A percentile compares a stretch with the other conserved stretches of the same genome.
Evolutionary conservation across 2,329 filamentous ascomycete species (phyloP).

Genomic region (Fusarium xylarioides): DNA sequence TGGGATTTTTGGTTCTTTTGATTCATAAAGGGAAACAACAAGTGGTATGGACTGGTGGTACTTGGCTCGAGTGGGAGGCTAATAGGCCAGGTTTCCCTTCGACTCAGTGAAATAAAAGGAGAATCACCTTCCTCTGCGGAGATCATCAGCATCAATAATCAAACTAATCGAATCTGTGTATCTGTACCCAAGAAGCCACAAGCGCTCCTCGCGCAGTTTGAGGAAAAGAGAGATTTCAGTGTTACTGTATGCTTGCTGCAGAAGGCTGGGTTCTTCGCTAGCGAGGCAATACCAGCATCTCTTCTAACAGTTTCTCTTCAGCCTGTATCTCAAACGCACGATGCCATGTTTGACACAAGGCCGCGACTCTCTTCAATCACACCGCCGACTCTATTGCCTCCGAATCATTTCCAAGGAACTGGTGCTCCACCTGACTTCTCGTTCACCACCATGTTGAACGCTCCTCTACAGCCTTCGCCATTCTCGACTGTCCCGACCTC

Average conservation of each 20-base stretch:
- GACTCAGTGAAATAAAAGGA: slow-evolving; percentile 41
- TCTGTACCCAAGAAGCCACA: slow-evolving; percentile 39
- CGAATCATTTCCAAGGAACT: background rate
- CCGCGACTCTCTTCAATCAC: slow-evolving; percentile 44
- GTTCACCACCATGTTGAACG: slow-evolving; percentile 27
- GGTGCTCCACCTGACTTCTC: slow-evolving; percentile 7
- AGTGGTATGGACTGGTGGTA: slow-evolving; percentile 35
- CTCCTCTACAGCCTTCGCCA: background rate
- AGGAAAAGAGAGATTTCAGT: slow-evolving; percentile 46
- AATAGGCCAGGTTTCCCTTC: slow-evolving; percentile 42
- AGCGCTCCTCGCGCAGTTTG: slow-evolving; percentile 42
- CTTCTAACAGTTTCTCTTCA: background rate
- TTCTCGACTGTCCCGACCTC: background rate
- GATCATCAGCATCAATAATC: slow-evolving; percentile 35
- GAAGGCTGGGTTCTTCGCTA: slow-evolving; percentile 44
- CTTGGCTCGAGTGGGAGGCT: background rate
- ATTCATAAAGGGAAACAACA: slow-evolving; percentile 36
- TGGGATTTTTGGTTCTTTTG: slow-evolving; percentile 39
- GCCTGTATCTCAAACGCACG: background rate
- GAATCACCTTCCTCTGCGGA: slow-evolving; percentile 12
- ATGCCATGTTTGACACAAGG: slow-evolving; percentile 10
- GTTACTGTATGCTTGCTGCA: slow-evolving; percentile 46
- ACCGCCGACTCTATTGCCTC: background rate
- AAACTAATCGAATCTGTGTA: slow-evolving; percentile 38
- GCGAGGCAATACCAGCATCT: slow-evolving; percentile 18